Base-by-base conservation (phyloP, 257 asterid genomes). In the Linaria vulgaris region DNA sequence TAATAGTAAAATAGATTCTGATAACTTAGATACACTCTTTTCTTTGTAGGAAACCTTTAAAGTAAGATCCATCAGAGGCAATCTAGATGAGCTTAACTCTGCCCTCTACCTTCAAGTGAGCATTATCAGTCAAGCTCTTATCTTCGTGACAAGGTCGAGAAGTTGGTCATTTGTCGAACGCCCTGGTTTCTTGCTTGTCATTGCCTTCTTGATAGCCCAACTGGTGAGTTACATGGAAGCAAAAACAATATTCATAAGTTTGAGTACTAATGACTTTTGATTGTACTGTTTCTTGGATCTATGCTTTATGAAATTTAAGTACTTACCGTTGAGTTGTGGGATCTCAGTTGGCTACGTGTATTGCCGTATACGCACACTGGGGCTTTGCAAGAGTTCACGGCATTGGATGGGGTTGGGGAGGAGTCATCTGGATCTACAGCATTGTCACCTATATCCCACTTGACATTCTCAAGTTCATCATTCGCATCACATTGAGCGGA, bases 81-180 rank as follows among this genome's bases (percentile, higher is more conserved):
- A 75, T 4, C 74, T 69, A 0, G 69, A 69, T 14, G 90, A 85
- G 80, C 87, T 87, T 19, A 87, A 78, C 4, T 83, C 97, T 67
- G 96, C 97, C 0, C 82, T 90, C 1, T 90, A 90, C 77, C 97
- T 90, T 63, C 97, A 90, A 90, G 97, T 90, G 64, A 90, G 97
- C 81, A 87, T 87, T 50, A 83, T 89, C 70, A 89, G 97, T 62
- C 97, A 89, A 63, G 97, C 97, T 21, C 86, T 89, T 67, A 90
- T 90, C 79, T 90, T 90, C 15, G 96, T 89, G 20, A 90, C 96
- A 10, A 76, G 97, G 68, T 90, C 97, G 61, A 63, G 91, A 45
- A 83, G 95, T 70, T 87, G 97, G 97, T 90, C 95, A 1, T 87
- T 83, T 6, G 77, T 83, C 0, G 97, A 90, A 70, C 80, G 95